Conservation (phyloP, 1,139 yeast genomes). For the Candida anutae region DNA sequence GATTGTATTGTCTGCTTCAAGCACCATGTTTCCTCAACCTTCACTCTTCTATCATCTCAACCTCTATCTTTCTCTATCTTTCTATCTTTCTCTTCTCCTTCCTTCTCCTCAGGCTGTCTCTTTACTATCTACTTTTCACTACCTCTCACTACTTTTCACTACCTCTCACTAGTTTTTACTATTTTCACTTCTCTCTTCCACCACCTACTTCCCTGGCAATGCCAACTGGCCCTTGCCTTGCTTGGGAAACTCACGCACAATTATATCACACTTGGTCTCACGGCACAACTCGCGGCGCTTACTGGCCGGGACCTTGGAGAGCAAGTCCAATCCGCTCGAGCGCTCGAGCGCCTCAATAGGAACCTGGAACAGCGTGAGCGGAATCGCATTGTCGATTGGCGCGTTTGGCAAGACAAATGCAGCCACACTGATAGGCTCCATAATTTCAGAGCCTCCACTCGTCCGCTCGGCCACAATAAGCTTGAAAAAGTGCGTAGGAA, state of each 20-base stretch:
- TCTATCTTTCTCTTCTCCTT: too few relatives aligned
- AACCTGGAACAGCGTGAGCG: constrained; percentile 70
- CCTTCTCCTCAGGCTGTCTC: too few relatives aligned
- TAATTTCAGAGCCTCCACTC: constrained; percentile 24
- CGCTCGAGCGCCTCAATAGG: constrained; percentile 87
- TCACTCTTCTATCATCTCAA: too few relatives aligned
- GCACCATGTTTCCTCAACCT: too few relatives aligned
- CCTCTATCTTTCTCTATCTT: too few relatives aligned
- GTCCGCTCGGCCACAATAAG: constrained; percentile 70
- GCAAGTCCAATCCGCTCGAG: constrained; percentile 75
- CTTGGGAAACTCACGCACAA: constrained; percentile 73
- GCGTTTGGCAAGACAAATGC: constrained; percentile 93
- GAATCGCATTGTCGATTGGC: constrained; percentile 58
- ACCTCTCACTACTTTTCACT: too few relatives aligned
- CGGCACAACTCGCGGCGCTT: constrained; percentile 65
- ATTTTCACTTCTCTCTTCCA: too few relatives aligned
- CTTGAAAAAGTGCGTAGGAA: constrained; percentile 95
- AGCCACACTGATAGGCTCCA: constrained; percentile 75
- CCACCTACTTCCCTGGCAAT: constrained; percentile 9
- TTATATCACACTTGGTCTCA: constrained; percentile 71
- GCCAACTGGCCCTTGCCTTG: constrained; percentile 27
- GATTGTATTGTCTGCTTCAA: too few relatives aligned
- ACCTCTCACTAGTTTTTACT: too few relatives aligned
- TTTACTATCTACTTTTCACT: too few relatives aligned
- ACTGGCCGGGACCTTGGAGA: constrained; percentile 56